Base-by-base conservation (phyloP, 2,329 filamentous ascomycete species). In the Apiospora marii region DNA sequence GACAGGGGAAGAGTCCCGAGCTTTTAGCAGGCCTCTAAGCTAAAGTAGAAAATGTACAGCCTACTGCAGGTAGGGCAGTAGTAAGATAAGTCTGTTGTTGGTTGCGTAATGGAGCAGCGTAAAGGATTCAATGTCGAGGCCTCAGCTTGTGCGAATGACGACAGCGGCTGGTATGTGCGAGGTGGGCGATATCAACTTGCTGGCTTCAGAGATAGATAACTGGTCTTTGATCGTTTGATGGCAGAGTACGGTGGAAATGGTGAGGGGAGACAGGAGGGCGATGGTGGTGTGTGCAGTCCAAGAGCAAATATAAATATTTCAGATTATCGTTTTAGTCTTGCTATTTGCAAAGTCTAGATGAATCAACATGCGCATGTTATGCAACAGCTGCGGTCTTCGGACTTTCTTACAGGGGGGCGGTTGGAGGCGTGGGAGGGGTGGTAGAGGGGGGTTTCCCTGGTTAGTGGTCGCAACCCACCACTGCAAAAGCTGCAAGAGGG, bases 61-160 rank as follows among this genome's bases (percentile, higher is more conserved):
- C 27, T 58, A 58, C 27, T 58, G 51, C 13, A 58, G 51, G 27
- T 7, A 58, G 51, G 51, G 51, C 27, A 30, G 27, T 30, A 30
- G 27, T 30, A 30, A 34, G 51, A 16, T 53, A 53, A 53, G 49
- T 53, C 22, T 24, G 22, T 30, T 53, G 51, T 58, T 58, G 14
- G 27, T 58, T 58, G 51, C 51, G 51, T 58, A 58, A 58, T 58
- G 51, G 51, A 58, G 51, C 51, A 58, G 30, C 30, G 53, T 61
- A 64, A 64, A 64, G 58, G 58, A 64, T 64, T 64, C 34, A 64
- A 41, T 22, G 58, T 64, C 58, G 34, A 41, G 58, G 58, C 58
- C 58, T 64, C 58, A 64, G 58, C 19, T 61, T 61, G 22, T 3
- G 30, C 53, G 3, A 37, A 61, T 61, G 53, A 61, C 53, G 53